A percentile compares a stretch with the other conserved stretches of the same genome.
Evolutionary conservation across 129 eudicot genomes (phyloP).

Genomic region (Mikania micrantha): DNA sequence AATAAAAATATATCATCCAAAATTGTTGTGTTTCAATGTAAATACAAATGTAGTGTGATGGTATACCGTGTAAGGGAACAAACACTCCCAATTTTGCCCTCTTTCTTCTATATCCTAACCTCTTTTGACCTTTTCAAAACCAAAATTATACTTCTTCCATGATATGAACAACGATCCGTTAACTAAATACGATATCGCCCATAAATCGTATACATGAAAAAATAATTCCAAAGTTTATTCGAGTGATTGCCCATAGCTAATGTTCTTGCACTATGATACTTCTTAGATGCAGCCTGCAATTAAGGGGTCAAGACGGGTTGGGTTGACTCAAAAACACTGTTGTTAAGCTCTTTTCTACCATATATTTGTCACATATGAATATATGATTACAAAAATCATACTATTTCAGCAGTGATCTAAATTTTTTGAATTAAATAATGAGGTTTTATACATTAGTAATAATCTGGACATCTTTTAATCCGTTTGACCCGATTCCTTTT

Average conservation of each 20-base stretch:
- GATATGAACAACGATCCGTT: slow-evolving; percentile 21
- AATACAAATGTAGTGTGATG: slow-evolving; percentile 25
- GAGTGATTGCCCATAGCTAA: background rate
- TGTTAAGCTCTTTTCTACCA: background rate
- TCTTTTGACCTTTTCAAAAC: background rate
- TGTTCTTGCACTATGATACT: background rate
- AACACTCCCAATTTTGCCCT: background rate
- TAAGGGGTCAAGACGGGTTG: background rate
- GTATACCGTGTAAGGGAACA: slow-evolving; percentile 7
- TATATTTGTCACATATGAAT: no score
- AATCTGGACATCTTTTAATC: no score
- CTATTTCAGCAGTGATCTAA: no score
- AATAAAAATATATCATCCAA: slow-evolving; percentile 10
- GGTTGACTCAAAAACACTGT: background rate
- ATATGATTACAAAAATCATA: no score
- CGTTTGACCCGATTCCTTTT: no score
- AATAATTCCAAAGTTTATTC: slow-evolving; percentile 1
- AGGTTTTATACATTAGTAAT: no score
- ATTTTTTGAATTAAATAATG: no score
- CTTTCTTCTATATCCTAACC: background rate
- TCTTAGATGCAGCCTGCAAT: slow-evolving; percentile 24
- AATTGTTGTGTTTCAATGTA: slow-evolving; percentile 26
- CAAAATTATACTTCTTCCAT: slow-evolving; percentile 14
- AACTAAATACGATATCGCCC: background rate
- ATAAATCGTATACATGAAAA: background rate